Conservation (phyloP, 257 asterid species). For the Jasminum sambac region DNA sequence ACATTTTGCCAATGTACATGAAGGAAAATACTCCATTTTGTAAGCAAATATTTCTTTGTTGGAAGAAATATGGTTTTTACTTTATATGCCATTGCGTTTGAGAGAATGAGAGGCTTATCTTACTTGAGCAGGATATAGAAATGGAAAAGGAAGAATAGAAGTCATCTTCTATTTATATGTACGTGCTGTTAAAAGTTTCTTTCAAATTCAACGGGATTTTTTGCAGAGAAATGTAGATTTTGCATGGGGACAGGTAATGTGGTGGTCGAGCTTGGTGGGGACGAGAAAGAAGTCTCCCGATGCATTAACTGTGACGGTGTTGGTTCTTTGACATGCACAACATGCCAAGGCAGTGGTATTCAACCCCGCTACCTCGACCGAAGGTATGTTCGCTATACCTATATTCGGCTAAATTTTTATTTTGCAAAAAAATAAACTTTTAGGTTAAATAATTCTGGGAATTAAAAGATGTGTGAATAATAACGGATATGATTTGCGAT, state of each 20-base stretch:
- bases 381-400: constrained; percentile 43
- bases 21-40: not conserved
- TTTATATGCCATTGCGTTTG: not conserved
- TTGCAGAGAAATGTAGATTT: constrained; percentile 80
- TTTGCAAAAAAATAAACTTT: no score
- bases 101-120: not conserved
- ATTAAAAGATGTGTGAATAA: no score
- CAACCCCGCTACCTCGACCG: constrained; percentile 99
- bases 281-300: constrained; percentile 67
- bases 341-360: constrained; percentile 98
- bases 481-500: no score
- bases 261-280: constrained; percentile 80
- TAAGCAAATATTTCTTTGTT: not conserved
- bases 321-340: constrained; percentile 93
- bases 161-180: not conserved
- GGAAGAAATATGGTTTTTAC: not conserved
- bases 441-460: no score
- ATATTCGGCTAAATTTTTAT: no score
- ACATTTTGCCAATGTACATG: not conserved
- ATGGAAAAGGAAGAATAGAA: not conserved
- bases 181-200: not conserved
- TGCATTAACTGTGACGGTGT: constrained; percentile 89
- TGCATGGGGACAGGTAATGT: constrained; percentile 83
- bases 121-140: not conserved
- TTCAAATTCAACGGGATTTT: not conserved